These are phyloP conservation scores for Fomitopsis palustris DNA, from an alignment of 1,284 basidiomycete genomes.

Conservation along the genomic window DNA sequence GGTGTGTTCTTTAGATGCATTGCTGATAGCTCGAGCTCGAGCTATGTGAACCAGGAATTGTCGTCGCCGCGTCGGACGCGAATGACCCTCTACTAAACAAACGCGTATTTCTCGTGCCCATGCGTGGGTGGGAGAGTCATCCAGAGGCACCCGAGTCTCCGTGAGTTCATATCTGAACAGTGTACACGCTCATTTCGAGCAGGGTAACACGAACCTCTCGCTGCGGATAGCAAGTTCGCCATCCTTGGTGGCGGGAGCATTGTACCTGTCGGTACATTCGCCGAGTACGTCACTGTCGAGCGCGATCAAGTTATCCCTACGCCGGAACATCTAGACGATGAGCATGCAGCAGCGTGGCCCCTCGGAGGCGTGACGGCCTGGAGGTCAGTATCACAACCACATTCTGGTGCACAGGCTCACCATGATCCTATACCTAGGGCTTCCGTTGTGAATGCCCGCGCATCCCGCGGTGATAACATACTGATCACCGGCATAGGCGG, in stretches of 20 bases:
- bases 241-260: slow-evolving; percentile 55
- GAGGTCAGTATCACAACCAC: slow-evolving; percentile 44
- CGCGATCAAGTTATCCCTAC: slow-evolving; percentile 65
- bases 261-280: slow-evolving; percentile 67
- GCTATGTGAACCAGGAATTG: slow-evolving; percentile 44
- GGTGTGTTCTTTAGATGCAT: slow-evolving; percentile 39
- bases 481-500: slow-evolving; percentile 82
- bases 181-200: background rate
- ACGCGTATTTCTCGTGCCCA: slow-evolving; percentile 74
- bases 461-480: slow-evolving; percentile 66
- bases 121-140: slow-evolving; percentile 71
- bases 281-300: slow-evolving; percentile 74
- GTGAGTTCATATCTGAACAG: slow-evolving; percentile 17
- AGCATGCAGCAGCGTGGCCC: slow-evolving; percentile 75
- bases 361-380: slow-evolving; percentile 80
- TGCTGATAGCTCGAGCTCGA: background rate
- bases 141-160: slow-evolving; percentile 54
- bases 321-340: slow-evolving; percentile 68
- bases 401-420: too few relatives aligned
- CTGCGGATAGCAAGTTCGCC: slow-evolving; percentile 39
- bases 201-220: background rate
- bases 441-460: slow-evolving; percentile 62
- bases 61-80: slow-evolving; percentile 52
- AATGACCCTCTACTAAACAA: slow-evolving; percentile 56
- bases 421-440: slow-evolving; percentile 45